Percentiles rank a stretch among this genome's conserved stretches.
Evolutionary conservation across 148 eudicot species (phyloP).

Genomic region (Fagopyrum homotropicum): DNA sequence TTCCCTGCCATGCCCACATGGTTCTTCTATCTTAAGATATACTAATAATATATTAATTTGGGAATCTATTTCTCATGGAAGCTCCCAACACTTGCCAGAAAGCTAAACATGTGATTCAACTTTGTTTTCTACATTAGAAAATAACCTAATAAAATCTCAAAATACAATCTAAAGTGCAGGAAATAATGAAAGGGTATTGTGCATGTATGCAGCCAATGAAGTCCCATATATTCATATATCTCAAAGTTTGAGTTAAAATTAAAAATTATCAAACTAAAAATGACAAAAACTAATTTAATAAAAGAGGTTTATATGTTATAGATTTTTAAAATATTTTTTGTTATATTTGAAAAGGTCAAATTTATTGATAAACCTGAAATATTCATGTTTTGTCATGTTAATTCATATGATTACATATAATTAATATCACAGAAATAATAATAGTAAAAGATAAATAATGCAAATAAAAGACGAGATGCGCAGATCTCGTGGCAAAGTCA

Average conservation of each 20-base stretch:
- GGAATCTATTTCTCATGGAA: not conserved
- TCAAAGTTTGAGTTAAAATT: too few relatives aligned
- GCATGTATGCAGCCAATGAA: not conserved
- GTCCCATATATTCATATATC: not conserved
- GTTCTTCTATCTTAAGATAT: not conserved
- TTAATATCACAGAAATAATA: too few relatives aligned
- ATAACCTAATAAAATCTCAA: not conserved
- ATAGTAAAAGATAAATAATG: not conserved
- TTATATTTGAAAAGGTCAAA: too few relatives aligned
- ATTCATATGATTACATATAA: too few relatives aligned
- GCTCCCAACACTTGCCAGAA: slow-evolving; percentile 5
- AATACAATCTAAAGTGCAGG: not conserved
- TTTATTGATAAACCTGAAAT: too few relatives aligned
- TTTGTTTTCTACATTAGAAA: not conserved
- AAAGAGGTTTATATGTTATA: not conserved
- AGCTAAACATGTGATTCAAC: not conserved
- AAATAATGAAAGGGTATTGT: not conserved
- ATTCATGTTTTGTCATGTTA: too few relatives aligned
- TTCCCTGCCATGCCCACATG: not conserved
- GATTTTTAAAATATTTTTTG: not conserved
- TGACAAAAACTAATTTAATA: too few relatives aligned
- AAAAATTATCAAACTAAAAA: too few relatives aligned
- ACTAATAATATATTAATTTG: not conserved
- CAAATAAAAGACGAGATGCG: slow-evolving; percentile 14
- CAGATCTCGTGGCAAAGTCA: slow-evolving; percentile 39